Percentiles rank a stretch among this genome's conserved stretches.
Evolutionary conservation across 176 grass and related monocot genomes (phyloP).

Genomic region (Eragrostis curvula): DNA sequence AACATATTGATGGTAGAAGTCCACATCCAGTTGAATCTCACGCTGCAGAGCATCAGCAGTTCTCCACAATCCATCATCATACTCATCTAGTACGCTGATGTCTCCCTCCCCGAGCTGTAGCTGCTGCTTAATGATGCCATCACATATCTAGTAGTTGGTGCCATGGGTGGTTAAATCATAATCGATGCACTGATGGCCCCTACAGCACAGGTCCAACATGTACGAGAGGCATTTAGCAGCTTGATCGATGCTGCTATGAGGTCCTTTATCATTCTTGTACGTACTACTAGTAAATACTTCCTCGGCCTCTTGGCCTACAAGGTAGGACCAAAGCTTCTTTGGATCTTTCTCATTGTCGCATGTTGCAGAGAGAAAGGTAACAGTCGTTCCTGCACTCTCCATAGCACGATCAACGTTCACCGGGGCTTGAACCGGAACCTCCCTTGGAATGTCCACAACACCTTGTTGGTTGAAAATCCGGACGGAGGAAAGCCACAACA

Average conservation of each 20-base stretch:
- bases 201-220: neutral
- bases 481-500: neutral
- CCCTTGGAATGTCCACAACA: constrained; percentile 26
- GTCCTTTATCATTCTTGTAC: neutral
- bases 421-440: neutral
- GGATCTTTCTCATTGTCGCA: neutral
- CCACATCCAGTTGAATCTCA: too few species aligned
- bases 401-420: neutral
- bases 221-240: neutral
- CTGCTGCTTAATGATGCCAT: too few species aligned
- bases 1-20: too few species aligned
- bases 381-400: neutral
- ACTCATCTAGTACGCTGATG: too few species aligned
- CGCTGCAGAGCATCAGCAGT: too few species aligned
- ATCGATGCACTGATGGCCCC: fast-evolving
- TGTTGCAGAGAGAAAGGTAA: neutral
- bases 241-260: neutral
- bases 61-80: too few species aligned
- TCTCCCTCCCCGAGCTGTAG: too few species aligned
- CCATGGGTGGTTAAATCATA: too few species aligned
- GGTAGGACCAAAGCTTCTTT: neutral
- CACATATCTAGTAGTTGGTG: too few species aligned
- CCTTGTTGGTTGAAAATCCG: neutral
- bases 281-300: neutral
- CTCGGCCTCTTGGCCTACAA: neutral